Base-by-base conservation (phyloP, 495 filamentous ascomycete genomes). In the Poronia punctata region DNA sequence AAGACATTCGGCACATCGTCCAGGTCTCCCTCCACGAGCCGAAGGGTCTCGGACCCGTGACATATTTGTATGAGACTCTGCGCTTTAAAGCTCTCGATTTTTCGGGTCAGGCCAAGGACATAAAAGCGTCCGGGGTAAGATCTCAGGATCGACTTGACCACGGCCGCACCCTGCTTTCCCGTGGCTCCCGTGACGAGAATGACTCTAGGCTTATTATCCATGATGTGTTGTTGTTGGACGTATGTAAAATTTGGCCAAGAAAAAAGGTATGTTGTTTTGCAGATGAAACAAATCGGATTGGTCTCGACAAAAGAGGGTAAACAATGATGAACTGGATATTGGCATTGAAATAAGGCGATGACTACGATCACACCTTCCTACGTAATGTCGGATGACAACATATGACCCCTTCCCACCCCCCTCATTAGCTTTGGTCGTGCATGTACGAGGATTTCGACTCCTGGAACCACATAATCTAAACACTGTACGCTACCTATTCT, bases 161-260 rank as follows among this genome's bases (percentile, higher is more conserved):
- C 58, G 19, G 75, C 64, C 25, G 77, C 71, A 23, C 83, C 82
- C 52, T 85, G 83, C 35, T 78, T 77, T 55, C 80, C 80, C 0
- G 79, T 86, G n/a, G 78, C 81, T 12, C 82, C 81, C 33, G 76
- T 79, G 40, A 85, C 55, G 34, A 86, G 73, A 35, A 84, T 52
- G n/a, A 64, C 43, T 52, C 59, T 59, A 21, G 55, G n/a, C n/a
- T n/a, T n/a, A n/a, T n/a, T n/a, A n/a, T n/a, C 15, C 61, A 65
- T 61, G 36, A 30, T 46, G 38, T 26, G 12, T 45, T 22, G 27
- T 22, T 35, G 41, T 16, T 26, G 23, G 16, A 41, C n/a, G n/a
- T n/a, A 31, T 12, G 40, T 22, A 32, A 25, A 7, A 12, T 33
- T 12, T 14, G 21, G 14, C n/a, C 9, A 23, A 23, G 15, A 16